Evolutionary conservation across 768 basidiomycete genomes (phyloP).

Genomic region (Boletales sp.): DNA sequence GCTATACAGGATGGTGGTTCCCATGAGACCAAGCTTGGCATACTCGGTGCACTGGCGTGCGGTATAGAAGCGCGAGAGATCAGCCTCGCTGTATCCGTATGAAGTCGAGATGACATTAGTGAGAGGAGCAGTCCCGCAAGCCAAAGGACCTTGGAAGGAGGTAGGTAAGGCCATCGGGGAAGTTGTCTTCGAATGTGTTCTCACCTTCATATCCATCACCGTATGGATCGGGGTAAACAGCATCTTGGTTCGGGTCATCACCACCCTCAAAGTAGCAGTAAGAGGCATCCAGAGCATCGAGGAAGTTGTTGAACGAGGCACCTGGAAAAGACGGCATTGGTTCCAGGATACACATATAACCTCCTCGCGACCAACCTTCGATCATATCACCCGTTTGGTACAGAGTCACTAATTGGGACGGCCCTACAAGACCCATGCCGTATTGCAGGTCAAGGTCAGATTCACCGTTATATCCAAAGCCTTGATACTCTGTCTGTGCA

Average conservation of each 20-base stretch:
- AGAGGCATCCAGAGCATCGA: slow-evolving; percentile 35
- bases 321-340: slow-evolving; percentile 5
- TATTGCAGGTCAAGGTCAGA: slow-evolving; percentile 31
- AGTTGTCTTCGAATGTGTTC: not conserved
- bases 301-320: slow-evolving; percentile 35
- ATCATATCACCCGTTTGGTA: slow-evolving; percentile 31
- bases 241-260: slow-evolving; percentile 28
- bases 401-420: slow-evolving; percentile 24
- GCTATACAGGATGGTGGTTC: slow-evolving; percentile 37
- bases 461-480: slow-evolving; percentile 25
- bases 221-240: slow-evolving; percentile 20
- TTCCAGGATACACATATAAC: too few species aligned
- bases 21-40: slow-evolving; percentile 38
- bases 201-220: slow-evolving; percentile 17
- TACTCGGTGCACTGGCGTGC: slow-evolving; percentile 41
- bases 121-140: slow-evolving; percentile 32
- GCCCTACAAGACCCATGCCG: slow-evolving; percentile 27
- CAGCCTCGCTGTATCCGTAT: slow-evolving; percentile 34
- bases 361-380: slow-evolving; percentile 7
- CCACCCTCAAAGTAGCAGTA: slow-evolving; percentile 37
- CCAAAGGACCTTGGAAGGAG: not conserved
- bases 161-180: not conserved
- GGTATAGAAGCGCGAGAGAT: slow-evolving; percentile 32
- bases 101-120: slow-evolving; percentile 39
- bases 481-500: slow-evolving; percentile 18